These are phyloP conservation scores for Suhomyces xylopsoci DNA, from an alignment of 805 yeast species.

Conservation along the genomic window DNA sequence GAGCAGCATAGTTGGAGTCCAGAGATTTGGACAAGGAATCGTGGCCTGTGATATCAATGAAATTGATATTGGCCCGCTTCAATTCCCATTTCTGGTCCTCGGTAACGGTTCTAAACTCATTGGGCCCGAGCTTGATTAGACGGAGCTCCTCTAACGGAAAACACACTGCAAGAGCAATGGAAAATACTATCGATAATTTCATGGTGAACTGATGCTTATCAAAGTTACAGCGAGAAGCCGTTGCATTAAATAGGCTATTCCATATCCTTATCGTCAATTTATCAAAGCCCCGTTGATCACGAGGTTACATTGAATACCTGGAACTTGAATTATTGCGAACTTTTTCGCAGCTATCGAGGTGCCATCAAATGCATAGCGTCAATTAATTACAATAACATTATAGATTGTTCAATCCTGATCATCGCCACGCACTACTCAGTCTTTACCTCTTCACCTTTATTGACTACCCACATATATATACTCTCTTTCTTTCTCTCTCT, in stretches of 20 bases:
- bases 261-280: neutral
- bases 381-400: too few relatives aligned
- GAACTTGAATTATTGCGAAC: neutral
- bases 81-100: constrained; percentile 35
- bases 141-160: constrained; percentile 12
- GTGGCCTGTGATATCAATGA: constrained; percentile 60
- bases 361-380: neutral
- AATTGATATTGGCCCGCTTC: constrained; percentile 45
- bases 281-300: neutral
- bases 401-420: neutral
- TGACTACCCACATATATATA: too few relatives aligned
- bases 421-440: neutral
- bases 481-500: neutral
- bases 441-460: too few relatives aligned
- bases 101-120: constrained; percentile 24
- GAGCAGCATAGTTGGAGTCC: neutral
- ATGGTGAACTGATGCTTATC: neutral
- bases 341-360: neutral
- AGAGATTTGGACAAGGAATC: constrained; percentile 23
- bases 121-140: constrained; percentile 35
- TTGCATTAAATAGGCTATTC: neutral
- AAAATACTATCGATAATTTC: neutral
- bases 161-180: neutral
- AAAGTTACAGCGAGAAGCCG: neutral
- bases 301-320: neutral